phyloP scores from a whole-genome alignment of 352 stramenopile genomes.

The Phytophthora litchii region DNA sequence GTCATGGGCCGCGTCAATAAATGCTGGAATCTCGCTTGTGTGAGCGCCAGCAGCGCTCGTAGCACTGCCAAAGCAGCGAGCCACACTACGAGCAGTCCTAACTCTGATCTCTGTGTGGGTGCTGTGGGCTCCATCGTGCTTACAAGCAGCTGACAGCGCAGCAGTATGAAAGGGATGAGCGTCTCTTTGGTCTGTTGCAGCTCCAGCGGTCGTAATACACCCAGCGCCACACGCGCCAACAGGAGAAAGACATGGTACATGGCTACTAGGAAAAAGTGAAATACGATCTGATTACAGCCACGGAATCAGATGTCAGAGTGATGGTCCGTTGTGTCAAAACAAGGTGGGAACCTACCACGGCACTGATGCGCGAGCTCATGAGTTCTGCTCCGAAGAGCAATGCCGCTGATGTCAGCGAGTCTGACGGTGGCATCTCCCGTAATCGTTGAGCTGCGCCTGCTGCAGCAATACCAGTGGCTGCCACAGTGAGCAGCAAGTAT shows the following conservation, averaged over 20 bases:
- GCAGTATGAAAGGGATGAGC: conserved; percentile 76
- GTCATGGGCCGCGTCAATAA: conserved; percentile 70
- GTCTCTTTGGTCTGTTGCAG: conserved; percentile 85
- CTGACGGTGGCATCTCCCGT: conserved; percentile 17
- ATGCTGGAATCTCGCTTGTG: conserved; percentile 69
- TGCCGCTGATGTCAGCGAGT: conserved; percentile 10
- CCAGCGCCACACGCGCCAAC: conserved; percentile 51
- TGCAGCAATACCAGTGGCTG: conserved; percentile 58
- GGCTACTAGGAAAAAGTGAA: conserved; percentile 72
- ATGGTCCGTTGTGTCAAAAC: conserved; percentile 23
- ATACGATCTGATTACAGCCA: conserved; percentile 51
- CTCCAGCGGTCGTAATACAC: conserved; percentile 52
- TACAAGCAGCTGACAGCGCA: conserved; percentile 74
- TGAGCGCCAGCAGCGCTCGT: conserved; percentile 64
- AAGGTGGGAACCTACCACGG: conserved; percentile 43
- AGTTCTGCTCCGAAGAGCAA: conserved; percentile 51
- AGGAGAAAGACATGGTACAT: conserved; percentile 73
- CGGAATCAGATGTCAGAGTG: conserved; percentile 16
- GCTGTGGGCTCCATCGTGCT: conserved; percentile 61
- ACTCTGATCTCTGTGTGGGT: conserved; percentile 32
- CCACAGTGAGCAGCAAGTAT: conserved; percentile 70
- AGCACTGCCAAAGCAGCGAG: conserved; percentile 67
- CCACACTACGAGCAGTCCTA: conserved; percentile 68
- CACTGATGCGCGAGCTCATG: conserved; percentile 58
- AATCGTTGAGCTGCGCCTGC: conserved; percentile 54